These are phyloP conservation scores for Lanmaoa pseudosensibilis DNA, from an alignment of 768 basidiomycete genomes.

Conservation along the genomic window DNA sequence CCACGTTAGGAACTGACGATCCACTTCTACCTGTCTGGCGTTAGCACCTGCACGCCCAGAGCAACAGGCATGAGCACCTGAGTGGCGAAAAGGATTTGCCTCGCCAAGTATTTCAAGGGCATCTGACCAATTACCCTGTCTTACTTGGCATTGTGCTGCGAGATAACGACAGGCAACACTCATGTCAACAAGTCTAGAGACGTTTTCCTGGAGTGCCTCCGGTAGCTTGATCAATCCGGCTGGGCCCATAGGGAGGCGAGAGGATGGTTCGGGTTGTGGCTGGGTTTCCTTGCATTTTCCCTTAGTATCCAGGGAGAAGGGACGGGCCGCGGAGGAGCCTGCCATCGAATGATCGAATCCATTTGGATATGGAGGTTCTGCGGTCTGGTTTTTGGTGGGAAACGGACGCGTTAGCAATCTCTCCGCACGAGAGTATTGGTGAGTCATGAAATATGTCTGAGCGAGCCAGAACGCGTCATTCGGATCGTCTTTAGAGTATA, in stretches of 20 bases:
- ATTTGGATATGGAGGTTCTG: constrained; percentile 32
- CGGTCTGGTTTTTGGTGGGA: constrained; percentile 49
- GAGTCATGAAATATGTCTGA: constrained; percentile 94
- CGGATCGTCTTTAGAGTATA: constrained; percentile 65
- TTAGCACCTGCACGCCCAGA: constrained; percentile 7
- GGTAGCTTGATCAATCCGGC: constrained; percentile 71
- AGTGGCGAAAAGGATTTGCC: constrained; percentile 81
- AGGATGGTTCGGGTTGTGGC: constrained; percentile 36
- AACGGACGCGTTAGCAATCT: constrained; percentile 88
- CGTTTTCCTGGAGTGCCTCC: constrained; percentile 59
- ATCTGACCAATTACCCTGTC: constrained; percentile 90
- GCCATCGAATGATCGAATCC: constrained; percentile 19
- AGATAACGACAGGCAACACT: constrained; percentile 95
- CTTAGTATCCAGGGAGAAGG: constrained; percentile 41
- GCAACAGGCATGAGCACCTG: constrained; percentile 42
- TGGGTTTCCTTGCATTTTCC: constrained; percentile 66
- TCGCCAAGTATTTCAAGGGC: constrained; percentile 93
- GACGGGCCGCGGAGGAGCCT: constrained; percentile 41
- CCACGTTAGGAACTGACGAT: constrained; percentile 72
- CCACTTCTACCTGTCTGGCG: constrained; percentile 54
- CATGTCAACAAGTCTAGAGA: constrained; percentile 86
- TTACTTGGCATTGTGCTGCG: constrained; percentile 90
- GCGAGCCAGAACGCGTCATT: constrained; percentile 99
- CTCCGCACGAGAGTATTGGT: constrained; percentile 94
- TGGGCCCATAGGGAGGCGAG: constrained; percentile 69